Conservation (phyloP, 1,284 basidiomycete species). For the Rhodotorula sp. region DNA sequence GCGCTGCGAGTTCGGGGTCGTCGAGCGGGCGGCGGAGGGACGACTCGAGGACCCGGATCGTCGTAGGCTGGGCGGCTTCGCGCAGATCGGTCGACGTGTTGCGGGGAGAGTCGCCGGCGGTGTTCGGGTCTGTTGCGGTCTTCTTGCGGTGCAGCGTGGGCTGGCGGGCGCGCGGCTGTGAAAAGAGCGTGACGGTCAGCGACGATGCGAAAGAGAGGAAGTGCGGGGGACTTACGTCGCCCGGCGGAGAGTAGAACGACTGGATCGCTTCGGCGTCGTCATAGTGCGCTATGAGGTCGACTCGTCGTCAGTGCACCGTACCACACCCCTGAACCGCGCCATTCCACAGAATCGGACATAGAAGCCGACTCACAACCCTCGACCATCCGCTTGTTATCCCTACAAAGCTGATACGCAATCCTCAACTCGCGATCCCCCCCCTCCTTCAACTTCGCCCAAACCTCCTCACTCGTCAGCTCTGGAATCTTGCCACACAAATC, state of each 20-base stretch:
- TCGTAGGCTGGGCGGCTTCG: constrained; percentile 11
- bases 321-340: not conserved
- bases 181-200: not conserved
- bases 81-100: not conserved
- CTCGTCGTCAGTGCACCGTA: not conserved
- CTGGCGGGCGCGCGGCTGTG: constrained; percentile 31
- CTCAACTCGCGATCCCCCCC: constrained; percentile 94
- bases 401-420: constrained; percentile 89
- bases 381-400: constrained; percentile 84
- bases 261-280: constrained; percentile 38
- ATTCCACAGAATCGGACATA: too few species aligned
- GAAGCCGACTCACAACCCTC: constrained; percentile 52
- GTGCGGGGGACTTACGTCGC: constrained; percentile 27
- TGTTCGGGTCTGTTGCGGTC: not conserved
- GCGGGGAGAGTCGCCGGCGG: not conserved
- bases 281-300: constrained; percentile 18
- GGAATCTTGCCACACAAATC: constrained; percentile 73
- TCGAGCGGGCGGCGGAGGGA: constrained; percentile 22
- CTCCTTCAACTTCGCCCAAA: constrained; percentile 77
- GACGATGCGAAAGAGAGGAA: too few species aligned
- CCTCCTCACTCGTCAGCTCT: constrained; percentile 73
- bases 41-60: constrained; percentile 36
- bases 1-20: constrained; percentile 20
- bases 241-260: constrained; percentile 31
- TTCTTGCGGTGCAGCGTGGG: constrained; percentile 26